Percentiles rank a stretch among this genome's conserved stretches.
phyloP scores from a whole-genome alignment of 192 early-diverging fungal species.

The Backusella psychrophila region DNA sequence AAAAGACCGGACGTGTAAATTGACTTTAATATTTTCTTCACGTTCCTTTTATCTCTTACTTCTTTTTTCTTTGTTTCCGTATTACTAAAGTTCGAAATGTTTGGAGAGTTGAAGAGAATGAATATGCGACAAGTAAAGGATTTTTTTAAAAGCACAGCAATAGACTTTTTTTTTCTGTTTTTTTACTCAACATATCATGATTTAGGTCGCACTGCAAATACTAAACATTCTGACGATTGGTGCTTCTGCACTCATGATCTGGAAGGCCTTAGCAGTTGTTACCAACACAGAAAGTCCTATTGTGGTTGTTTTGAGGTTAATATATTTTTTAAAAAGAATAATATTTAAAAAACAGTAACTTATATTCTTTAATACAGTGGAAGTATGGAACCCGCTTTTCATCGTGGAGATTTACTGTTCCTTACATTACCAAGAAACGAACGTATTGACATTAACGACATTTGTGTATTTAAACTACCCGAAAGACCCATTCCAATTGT shows the following conservation, averaged over 20 bases:
- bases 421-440: conserved; percentile 65
- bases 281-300: conserved; percentile 95
- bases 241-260: conserved; percentile 93
- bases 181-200: background rate
- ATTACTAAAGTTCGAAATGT: conserved; percentile 13
- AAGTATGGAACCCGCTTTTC: conserved; percentile 97
- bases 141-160: background rate
- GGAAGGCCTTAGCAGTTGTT: conserved; percentile 86
- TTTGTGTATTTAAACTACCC: conserved; percentile 90
- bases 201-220: conserved; percentile 58
- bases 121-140: conserved; percentile 29
- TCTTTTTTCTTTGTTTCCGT: background rate
- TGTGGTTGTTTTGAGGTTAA: conserved; percentile 90
- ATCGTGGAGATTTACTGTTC: conserved; percentile 91
- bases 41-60: background rate
- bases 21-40: background rate
- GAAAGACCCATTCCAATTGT: conserved; percentile 94
- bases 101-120: conserved; percentile 34
- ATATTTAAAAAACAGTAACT: background rate
- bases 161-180: background rate
- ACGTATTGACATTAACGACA: conserved; percentile 87
- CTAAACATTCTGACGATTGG: conserved; percentile 90
- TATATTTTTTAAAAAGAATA: background rate
- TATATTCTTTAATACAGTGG: conserved; percentile 49
- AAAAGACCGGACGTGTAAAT: background rate